A percentile compares a stretch with the other conserved stretches of the same genome.
Conservation (phyloP, 176 grass and related monocot species). For the Aegilops tauschii region DNA sequence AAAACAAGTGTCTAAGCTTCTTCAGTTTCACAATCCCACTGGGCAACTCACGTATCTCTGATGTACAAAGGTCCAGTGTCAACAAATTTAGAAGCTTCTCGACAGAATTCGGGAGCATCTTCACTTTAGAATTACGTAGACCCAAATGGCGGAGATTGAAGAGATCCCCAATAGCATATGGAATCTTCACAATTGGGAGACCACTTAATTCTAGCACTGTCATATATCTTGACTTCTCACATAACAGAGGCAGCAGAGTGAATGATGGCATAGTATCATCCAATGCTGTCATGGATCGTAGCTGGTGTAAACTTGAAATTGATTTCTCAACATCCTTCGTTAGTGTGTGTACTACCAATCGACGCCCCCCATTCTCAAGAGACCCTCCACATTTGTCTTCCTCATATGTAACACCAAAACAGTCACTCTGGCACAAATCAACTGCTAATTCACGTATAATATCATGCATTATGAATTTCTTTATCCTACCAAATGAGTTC, state of each 20-base stretch:
- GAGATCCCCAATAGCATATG: slow-evolving; percentile 14
- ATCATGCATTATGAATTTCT: neutral
- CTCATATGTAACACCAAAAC: neutral
- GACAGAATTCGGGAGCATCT: slow-evolving; percentile 12
- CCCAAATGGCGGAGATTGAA: slow-evolving; percentile 41
- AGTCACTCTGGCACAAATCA: neutral
- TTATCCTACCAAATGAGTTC: neutral
- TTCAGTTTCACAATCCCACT: neutral
- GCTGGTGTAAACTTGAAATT: neutral
- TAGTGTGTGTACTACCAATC: neutral
- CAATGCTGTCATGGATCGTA: neutral
- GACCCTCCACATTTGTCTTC: neutral
- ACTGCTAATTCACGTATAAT: no score
- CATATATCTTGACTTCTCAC: neutral
- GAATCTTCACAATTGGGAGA: neutral
- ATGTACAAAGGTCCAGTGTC: neutral
- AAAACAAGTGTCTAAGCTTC: slow-evolving; percentile 21
- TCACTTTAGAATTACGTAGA: slow-evolving; percentile 14
- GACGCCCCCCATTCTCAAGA: neutral
- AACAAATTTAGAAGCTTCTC: neutral
- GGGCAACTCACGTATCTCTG: neutral
- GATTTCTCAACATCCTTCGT: neutral
- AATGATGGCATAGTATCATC: neutral
- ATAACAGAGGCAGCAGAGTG: neutral
- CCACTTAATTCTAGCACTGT: slow-evolving; percentile 8